These are phyloP conservation scores for Solanum gandarillasii DNA, from an alignment of 257 asterid genomes.

Conservation along the genomic window DNA sequence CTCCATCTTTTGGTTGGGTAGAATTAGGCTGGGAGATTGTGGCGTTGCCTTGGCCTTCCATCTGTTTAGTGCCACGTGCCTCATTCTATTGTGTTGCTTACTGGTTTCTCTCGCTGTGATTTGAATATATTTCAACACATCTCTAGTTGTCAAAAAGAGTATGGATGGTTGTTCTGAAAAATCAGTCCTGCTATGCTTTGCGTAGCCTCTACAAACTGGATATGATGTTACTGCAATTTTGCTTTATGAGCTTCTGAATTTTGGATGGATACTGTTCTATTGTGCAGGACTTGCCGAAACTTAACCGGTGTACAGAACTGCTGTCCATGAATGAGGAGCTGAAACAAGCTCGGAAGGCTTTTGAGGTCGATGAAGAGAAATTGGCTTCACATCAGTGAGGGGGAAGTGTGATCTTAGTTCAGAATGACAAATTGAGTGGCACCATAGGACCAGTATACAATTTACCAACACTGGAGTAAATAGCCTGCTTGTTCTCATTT, in stretches of 20 bases:
- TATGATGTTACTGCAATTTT: neutral
- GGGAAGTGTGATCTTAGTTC: neutral
- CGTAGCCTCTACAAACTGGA: neutral
- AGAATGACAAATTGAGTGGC: neutral
- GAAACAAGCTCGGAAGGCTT: conserved; percentile 84
- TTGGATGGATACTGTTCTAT: neutral
- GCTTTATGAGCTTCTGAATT: neutral
- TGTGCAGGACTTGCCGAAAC: conserved; percentile 42
- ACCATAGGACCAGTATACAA: neutral
- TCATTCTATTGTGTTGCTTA: neutral
- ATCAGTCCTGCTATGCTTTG: neutral
- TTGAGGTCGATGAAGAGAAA: conserved; percentile 80
- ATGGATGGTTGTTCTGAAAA: neutral
- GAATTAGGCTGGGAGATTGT: neutral
- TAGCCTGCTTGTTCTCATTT: neutral
- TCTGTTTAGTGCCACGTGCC: neutral
- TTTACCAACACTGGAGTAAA: neutral
- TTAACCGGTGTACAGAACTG: conserved; percentile 69
- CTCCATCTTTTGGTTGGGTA: neutral
- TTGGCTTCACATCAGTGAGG: conserved; percentile 48
- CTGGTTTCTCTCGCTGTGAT: neutral
- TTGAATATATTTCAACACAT: neutral
- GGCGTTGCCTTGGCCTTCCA: neutral
- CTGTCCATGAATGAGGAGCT: conserved; percentile 83
- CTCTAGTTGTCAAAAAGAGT: neutral